Percentiles rank a stretch among this genome's conserved stretches.
These are phyloP conservation scores for Penicillium egyptiacum DNA, from an alignment of 495 filamentous ascomycete genomes.

Conservation along the genomic window DNA sequence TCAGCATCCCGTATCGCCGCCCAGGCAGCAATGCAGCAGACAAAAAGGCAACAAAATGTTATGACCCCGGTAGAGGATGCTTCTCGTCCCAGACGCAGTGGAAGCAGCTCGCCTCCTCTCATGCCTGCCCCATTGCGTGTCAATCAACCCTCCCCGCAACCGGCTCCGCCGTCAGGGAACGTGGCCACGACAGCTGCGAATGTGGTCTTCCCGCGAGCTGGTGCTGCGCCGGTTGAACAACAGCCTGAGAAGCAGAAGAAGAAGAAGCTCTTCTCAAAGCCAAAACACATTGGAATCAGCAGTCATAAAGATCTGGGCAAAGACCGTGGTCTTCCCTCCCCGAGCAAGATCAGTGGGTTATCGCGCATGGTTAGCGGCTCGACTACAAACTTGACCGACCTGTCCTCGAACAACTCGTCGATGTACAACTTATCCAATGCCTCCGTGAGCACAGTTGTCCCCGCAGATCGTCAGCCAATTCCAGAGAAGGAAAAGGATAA, in stretches of 20 bases:
- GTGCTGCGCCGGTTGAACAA: conserved; percentile 51
- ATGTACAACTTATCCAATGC: conserved; percentile 84
- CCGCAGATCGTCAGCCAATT: conserved; percentile 36
- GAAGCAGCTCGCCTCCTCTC: conserved; percentile 48
- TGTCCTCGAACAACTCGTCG: conserved; percentile 61
- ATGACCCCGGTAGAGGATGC: conserved; percentile 50
- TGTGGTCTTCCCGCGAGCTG: conserved; percentile 74
- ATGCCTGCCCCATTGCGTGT: conserved; percentile 27
- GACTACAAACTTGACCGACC: conserved; percentile 72
- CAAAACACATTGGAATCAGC: conserved; percentile 76
- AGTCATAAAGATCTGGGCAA: conserved; percentile 66
- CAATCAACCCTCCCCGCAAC: conserved; percentile 48
- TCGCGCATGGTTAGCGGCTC: conserved; percentile 72
- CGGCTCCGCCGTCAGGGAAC: conserved; percentile 53
- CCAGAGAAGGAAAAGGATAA: conserved; percentile 40
- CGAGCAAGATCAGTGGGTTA: conserved; percentile 67
- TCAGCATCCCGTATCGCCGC: conserved; percentile 86
- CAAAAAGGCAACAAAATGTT: conserved; percentile 69
- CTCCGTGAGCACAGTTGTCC: conserved; percentile 74
- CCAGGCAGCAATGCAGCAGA: conserved; percentile 82
- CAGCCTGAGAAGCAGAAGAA: conserved; percentile 72
- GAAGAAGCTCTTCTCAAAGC: conserved; percentile 89
- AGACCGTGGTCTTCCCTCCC: conserved; percentile 72
- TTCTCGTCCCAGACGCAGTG: conserved; percentile 31
- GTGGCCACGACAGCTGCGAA: conserved; percentile 84